These are phyloP conservation scores for Xerocomus nothofagi DNA, from an alignment of 1,284 basidiomycete genomes.

Conservation along the genomic window DNA sequence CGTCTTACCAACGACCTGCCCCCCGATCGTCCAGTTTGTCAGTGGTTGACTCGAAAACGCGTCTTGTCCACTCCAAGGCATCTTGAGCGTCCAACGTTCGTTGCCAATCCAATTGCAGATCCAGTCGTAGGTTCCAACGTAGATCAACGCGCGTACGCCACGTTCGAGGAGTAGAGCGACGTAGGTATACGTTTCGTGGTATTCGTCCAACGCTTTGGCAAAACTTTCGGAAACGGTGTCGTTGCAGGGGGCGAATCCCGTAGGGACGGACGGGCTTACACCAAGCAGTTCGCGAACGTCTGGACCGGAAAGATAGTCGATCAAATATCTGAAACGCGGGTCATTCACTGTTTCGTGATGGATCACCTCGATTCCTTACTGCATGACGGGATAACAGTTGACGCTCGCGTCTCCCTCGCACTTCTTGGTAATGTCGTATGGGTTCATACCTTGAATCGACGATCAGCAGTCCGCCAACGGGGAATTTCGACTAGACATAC, in stretches of 20 bases:
- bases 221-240: slow-evolving; percentile 44
- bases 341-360: not conserved
- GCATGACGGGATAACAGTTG: slow-evolving; percentile 49
- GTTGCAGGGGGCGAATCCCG: slow-evolving; percentile 52
- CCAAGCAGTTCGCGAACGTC: slow-evolving; percentile 53
- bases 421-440: slow-evolving; percentile 60
- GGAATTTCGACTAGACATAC: slow-evolving; percentile 26
- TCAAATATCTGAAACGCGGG: slow-evolving; percentile 42
- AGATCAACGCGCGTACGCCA: slow-evolving; percentile 67
- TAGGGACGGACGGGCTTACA: slow-evolving; percentile 45
- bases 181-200: slow-evolving; percentile 51
- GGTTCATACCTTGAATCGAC: slow-evolving; percentile 41
- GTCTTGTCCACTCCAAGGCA: slow-evolving; percentile 60
- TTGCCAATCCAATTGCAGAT: slow-evolving; percentile 77
- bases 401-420: slow-evolving; percentile 46
- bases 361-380: slow-evolving; percentile 30
- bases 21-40: slow-evolving; percentile 55
- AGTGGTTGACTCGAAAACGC: slow-evolving; percentile 46
- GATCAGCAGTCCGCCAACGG: not conserved
- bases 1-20: slow-evolving; percentile 50
- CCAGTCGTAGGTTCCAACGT: slow-evolving; percentile 69
- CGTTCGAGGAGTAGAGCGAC: slow-evolving; percentile 72
- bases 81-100: slow-evolving; percentile 55
- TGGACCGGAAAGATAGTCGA: slow-evolving; percentile 50
- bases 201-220: slow-evolving; percentile 37